Evolutionary conservation across 169 alveolate genomes (phyloP).

Genomic region (Plasmodium gonderi): DNA sequence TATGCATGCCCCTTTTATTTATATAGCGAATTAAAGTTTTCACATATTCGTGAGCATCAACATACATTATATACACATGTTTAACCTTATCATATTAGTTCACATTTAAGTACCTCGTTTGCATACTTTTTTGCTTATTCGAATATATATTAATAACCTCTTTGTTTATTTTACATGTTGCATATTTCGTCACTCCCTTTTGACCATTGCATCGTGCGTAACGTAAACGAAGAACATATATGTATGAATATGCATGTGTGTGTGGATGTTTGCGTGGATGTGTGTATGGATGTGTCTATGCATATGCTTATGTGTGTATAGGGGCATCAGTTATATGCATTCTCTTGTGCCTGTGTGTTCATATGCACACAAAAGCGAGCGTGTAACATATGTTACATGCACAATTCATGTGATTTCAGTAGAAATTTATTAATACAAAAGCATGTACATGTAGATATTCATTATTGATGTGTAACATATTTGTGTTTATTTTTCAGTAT

Average conservation of each 20-base stretch:
- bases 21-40: neutral
- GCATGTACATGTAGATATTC: neutral
- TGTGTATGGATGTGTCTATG: neutral
- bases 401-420: neutral
- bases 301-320: neutral
- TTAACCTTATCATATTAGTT: neutral
- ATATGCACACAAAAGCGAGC: neutral
- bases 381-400: neutral
- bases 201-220: neutral
- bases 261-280: neutral
- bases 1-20: neutral
- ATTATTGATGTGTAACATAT: neutral
- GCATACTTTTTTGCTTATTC: neutral
- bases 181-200: neutral
- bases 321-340: too few species aligned
- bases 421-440: slow-evolving; percentile 6
- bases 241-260: neutral
- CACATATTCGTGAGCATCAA: too few species aligned
- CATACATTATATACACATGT: too few species aligned
- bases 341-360: neutral
- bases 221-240: neutral
- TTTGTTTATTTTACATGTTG: slow-evolving; percentile 7
- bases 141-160: neutral
- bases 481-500: slow-evolving; percentile 34
- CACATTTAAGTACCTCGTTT: neutral